Conservation (phyloP, 148 eudicot species). For the Fagopyrum tataricum region DNA sequence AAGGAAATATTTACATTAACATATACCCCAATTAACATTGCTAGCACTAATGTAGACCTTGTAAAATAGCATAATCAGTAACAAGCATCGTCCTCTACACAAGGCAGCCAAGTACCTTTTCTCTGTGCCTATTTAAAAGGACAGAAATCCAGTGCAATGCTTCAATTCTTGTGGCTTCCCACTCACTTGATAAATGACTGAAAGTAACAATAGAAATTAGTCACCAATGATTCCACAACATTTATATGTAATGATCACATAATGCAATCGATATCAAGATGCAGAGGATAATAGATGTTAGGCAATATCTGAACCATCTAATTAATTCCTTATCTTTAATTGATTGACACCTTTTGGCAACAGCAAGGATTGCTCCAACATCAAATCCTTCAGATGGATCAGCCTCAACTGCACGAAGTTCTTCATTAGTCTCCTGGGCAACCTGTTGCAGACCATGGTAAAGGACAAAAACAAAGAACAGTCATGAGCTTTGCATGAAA, state of each 20-base stretch:
- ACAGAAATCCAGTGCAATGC: conserved; percentile 92
- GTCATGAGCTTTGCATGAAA: background rate
- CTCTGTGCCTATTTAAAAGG: conserved; percentile 71
- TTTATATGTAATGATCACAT: background rate
- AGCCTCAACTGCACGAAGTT: conserved; percentile 67
- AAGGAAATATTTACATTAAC: no score
- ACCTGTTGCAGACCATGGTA: conserved; percentile 38
- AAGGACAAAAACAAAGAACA: background rate
- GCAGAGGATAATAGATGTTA: background rate
- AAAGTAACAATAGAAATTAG: conserved; percentile 18
- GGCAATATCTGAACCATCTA: background rate
- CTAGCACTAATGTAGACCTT: no score
- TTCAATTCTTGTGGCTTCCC: conserved; percentile 98
- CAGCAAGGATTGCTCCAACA: conserved; percentile 77
- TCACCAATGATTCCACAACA: background rate
- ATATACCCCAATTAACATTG: no score
- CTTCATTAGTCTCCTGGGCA: conserved; percentile 95
- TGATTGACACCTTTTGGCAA: conserved; percentile 64
- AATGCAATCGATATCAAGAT: background rate
- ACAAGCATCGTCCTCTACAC: background rate
- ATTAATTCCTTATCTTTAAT: background rate
- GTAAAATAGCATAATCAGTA: background rate
- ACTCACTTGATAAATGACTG: conserved; percentile 92
- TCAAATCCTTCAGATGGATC: conserved; percentile 89
- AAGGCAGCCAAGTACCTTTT: conserved; percentile 41